phyloP scores from a whole-genome alignment of 805 yeast genomes.

The Wickerhamomyces rabaulensis region DNA sequence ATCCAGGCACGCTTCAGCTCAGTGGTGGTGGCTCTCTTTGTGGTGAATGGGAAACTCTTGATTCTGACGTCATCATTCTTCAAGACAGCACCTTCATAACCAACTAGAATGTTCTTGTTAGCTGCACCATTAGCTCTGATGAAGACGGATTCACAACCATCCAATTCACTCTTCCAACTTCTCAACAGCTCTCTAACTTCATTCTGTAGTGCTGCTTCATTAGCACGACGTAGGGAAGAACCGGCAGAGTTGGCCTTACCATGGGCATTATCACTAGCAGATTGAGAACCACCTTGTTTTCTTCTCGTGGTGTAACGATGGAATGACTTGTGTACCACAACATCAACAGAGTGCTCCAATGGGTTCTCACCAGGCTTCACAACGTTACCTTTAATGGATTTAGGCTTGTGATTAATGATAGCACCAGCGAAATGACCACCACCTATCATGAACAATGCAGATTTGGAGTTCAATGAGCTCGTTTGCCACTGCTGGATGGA shows the following conservation, averaged over 20 bases:
- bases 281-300: conserved; percentile 96
- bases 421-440: conserved; percentile 99
- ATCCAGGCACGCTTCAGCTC: conserved; percentile 86
- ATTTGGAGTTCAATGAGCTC: conserved; percentile 29
- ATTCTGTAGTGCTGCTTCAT: conserved; percentile 73
- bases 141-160: conserved; percentile 63
- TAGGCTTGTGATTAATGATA: conserved; percentile 67
- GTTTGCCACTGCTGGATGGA: conserved; percentile 36
- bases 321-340: conserved; percentile 76
- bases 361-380: conserved; percentile 41
- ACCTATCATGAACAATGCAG: conserved; percentile 89
- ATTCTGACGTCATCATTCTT: conserved; percentile 55
- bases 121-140: conserved; percentile 75
- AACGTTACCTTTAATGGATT: conserved; percentile 50
- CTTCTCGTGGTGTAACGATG: conserved; percentile 95
- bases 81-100: conserved; percentile 55
- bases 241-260: conserved; percentile 98
- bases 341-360: conserved; percentile 57
- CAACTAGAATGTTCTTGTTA: conserved; percentile 59
- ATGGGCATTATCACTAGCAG: conserved; percentile 84
- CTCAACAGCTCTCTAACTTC: conserved; percentile 70
- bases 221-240: conserved; percentile 79
- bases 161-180: conserved; percentile 59
- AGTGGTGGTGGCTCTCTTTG: conserved; percentile 75
- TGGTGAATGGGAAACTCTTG: conserved; percentile 78